These are phyloP conservation scores for Bipolaris victoriae DNA, from an alignment of 2,329 filamentous ascomycete genomes.

Conservation along the genomic window DNA sequence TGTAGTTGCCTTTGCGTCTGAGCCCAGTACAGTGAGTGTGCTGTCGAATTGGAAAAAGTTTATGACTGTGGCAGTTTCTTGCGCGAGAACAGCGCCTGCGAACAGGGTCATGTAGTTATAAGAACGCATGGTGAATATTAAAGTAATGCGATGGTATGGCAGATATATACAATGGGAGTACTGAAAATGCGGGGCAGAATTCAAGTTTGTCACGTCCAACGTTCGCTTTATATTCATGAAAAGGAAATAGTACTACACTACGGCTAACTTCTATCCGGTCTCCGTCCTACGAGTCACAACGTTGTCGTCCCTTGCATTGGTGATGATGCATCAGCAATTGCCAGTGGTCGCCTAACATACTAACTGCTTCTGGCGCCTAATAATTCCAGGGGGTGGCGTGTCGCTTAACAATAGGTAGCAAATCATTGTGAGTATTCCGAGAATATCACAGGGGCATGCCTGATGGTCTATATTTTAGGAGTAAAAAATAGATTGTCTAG, in stretches of 20 bases:
- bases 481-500: too few relatives aligned
- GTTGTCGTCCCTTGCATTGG: conserved; percentile 1
- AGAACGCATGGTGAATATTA: conserved; percentile 26
- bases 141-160: not conserved
- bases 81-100: conserved; percentile 26
- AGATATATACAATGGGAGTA: not conserved
- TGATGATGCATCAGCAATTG: conserved; percentile 14
- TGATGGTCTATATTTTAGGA: too few relatives aligned
- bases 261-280: not conserved
- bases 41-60: conserved; percentile 16
- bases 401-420: conserved; percentile 1
- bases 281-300: conserved; percentile 6
- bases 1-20: conserved; percentile 31
- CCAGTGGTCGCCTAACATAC: conserved; percentile 1
- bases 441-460: too few relatives aligned
- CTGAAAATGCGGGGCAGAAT: not conserved
- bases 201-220: not conserved
- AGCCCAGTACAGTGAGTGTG: conserved; percentile 30
- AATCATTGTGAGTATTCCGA: not conserved
- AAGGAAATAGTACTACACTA: not conserved
- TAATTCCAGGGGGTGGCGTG: conserved; percentile 7
- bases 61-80: conserved; percentile 27
- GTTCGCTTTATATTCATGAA: not conserved
- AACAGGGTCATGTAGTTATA: conserved; percentile 23
- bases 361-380: conserved; percentile 4